Evolutionary conservation across 2,329 filamentous ascomycete genomes (phyloP).

Genomic region (Aspergillus sp.): DNA sequence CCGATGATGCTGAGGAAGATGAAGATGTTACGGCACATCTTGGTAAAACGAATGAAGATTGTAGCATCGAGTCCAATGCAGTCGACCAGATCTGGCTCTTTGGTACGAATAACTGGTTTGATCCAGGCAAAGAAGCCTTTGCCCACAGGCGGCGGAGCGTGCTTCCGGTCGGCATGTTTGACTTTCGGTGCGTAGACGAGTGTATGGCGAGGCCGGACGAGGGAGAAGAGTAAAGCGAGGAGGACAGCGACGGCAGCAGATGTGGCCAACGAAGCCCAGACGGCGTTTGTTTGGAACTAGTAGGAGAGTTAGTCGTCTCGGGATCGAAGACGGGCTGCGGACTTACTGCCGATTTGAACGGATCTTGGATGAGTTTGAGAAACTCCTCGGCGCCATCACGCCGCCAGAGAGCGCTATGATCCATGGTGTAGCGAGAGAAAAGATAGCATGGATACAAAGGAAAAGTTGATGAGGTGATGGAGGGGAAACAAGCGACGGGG

Average conservation of each 20-base stretch:
- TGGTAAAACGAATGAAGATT: conserved; percentile 83
- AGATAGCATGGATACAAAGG: conserved; percentile 21
- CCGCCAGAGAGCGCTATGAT: conserved; percentile 29
- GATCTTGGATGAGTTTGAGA: conserved; percentile 49
- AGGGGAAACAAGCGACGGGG: conserved; percentile 20
- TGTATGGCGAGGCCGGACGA: conserved; percentile 87
- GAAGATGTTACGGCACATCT: conserved; percentile 94
- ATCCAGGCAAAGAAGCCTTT: conserved; percentile 91
- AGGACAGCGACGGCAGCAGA: conserved; percentile 75
- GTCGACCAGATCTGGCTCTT: conserved; percentile 76
- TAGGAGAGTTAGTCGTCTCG: background rate
- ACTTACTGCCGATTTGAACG: conserved; percentile 50
- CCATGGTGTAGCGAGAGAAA: conserved; percentile 30
- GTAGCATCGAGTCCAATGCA: conserved; percentile 89
- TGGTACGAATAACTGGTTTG: conserved; percentile 74
- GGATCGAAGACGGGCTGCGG: background rate
- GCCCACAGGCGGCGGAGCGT: conserved; percentile 82
- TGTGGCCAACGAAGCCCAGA: conserved; percentile 78
- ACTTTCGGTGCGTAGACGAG: conserved; percentile 93
- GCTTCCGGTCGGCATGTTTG: conserved; percentile 88
- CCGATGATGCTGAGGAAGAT: conserved; percentile 72
- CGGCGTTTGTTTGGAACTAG: conserved; percentile 63
- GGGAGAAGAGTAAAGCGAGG: conserved; percentile 80
- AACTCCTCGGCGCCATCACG: conserved; percentile 44
- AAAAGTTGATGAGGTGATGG: background rate